Base-by-base conservation (phyloP, 2,329 filamentous ascomycete genomes). In the Colletotrichum noveboracense region DNA sequence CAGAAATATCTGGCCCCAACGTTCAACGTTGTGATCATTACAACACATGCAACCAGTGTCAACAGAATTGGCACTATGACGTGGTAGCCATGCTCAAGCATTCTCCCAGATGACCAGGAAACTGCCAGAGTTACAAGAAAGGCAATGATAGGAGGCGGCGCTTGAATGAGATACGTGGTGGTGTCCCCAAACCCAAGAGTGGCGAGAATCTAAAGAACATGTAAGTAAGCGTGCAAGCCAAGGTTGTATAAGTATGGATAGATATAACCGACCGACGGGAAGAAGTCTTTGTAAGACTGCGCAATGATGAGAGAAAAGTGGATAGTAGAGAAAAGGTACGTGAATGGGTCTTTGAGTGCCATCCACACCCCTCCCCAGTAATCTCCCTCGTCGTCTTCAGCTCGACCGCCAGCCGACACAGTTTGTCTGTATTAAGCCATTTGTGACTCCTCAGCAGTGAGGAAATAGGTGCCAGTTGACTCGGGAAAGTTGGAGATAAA, bases 251-350 rank as follows among this genome's bases (percentile, higher is more conserved):
- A 55, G 30, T 38, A 38, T 38, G 6, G 12, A 24, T 5, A 21
- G 0, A 2, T 14, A n/a, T 3, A 5, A 62, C 79, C 67, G 10
- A 82, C 80, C 58, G 86, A 87, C 6, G 86, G 86, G 69, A 86
- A 85, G 79, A 87, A 88, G 68, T 85, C 85, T 70, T 86, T 86
- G 79, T 85, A 85, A 0, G 85, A 83, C 74, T 79, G 80, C 1
- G 83, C 86, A 2, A 87, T 82, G n/a, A 89, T 86, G 30, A 88
- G 85, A 18, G 81, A 82, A 9, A 86, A 86, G 65, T 87, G 85
- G 56, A 86, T 85, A 2, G 78, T 71, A 0, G 81, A 82, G 67
- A 86, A 86, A 18, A 83, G 76, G 78, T 83, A 85, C 0, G 84
- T 83, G 34, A 86, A 86, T 0, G 84, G 84, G 32, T 86, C 85